Evolutionary conservation across 1,139 yeast genomes (phyloP).

Genomic region (Saccharomycopsis hybrid): DNA sequence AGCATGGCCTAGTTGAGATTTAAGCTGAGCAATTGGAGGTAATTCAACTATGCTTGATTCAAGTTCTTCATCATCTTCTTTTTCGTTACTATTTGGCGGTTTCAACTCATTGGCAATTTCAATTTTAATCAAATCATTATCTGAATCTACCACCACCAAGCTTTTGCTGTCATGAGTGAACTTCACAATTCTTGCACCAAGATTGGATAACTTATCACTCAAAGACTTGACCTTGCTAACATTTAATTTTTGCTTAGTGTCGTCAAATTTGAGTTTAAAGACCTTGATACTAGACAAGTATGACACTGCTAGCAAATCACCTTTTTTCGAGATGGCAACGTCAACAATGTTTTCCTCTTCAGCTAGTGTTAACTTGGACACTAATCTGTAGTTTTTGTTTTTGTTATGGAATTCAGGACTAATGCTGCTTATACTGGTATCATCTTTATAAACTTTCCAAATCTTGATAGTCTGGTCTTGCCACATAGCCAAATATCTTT

Average conservation of each 20-base stretch:
- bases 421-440: conserved; percentile 1
- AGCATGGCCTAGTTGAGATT: conserved; percentile 32
- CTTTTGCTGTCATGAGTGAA: conserved; percentile 37
- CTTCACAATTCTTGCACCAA: conserved; percentile 54
- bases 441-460: conserved; percentile 52
- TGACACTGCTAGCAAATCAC: conserved; percentile 62
- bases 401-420: conserved; percentile 23
- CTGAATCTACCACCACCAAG: conserved; percentile 54
- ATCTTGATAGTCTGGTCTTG: conserved; percentile 75
- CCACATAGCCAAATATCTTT: conserved; percentile 65
- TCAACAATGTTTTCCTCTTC: conserved; percentile 79
- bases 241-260: conserved; percentile 34
- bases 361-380: conserved; percentile 57
- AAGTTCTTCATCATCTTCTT: conserved; percentile 32
- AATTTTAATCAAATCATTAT: conserved; percentile 55
- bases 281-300: conserved; percentile 64
- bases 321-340: conserved; percentile 64
- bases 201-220: conserved; percentile 34
- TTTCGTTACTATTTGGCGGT: conserved; percentile 32
- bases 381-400: conserved; percentile 39
- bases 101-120: conserved; percentile 35
- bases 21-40: conserved; percentile 30
- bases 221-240: conserved; percentile 43
- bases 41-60: conserved; percentile 30
- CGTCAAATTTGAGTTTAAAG: conserved; percentile 45